Base-by-base conservation (phyloP, 352 stramenopile genomes). In the Saprolegnia parasitica region DNA sequence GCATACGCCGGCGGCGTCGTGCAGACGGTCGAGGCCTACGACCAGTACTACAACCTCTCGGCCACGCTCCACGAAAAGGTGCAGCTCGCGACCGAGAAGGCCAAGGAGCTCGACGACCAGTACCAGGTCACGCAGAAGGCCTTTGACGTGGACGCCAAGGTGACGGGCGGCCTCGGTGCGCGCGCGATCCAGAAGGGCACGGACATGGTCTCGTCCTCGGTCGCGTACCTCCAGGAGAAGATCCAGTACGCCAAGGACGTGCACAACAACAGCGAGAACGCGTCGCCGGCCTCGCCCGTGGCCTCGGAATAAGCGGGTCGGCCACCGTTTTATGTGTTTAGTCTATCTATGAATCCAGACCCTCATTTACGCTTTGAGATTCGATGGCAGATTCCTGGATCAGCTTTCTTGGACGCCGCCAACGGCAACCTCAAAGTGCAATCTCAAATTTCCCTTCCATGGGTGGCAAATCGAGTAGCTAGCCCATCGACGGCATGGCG, bases 171-270 rank as follows among this genome's bases (percentile, higher is more conserved):
- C 0, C 67, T 91, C 40, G 84, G 74, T 20, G 74, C 78, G 32
- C 80, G 76, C n/a, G 49, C 86, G 45, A 75, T 86, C 47, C 60
- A 77, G 46, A 86, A 80, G 21, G 79, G 79, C 35, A 77, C 82
- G n/a, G 81, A 83, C 21, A 87, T 89, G 45, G 78, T 87, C 18
- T 73, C 76, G 9, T 80, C 89, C 61, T 83, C 78, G 32, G 75
- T 90, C 23, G 85, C 77, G 37, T 92, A 92, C 71, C 46, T 65
- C 40, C 18, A 32, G 18, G 56, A 37, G 24, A 65, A 37, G 24
- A 24, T 65, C 8, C 56, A 65, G 40, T 65, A 65, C 35, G 56
- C 56, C 56, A 65, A 65, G 56, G 56, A 65, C 40, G 56, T 65
- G 42, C 42, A 49, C 42, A 49, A 35, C 29, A 35, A 35, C 29